Percentiles rank a stretch among this genome's conserved stretches.
Conservation (phyloP, 257 asterid species). For the Solanum clarkiae region DNA sequence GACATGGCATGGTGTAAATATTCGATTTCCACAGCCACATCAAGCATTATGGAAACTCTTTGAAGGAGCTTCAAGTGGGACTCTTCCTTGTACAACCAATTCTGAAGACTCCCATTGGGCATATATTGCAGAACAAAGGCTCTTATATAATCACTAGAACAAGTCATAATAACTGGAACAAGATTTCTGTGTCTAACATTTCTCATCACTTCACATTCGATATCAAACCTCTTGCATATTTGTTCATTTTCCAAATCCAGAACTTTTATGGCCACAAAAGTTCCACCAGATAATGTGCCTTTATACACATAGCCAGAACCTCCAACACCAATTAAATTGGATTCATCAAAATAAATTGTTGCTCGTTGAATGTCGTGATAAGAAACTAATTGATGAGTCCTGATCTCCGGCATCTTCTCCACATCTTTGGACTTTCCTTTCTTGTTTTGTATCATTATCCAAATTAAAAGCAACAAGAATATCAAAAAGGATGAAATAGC, state of each 20-base stretch:
- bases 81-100: no score
- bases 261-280: conserved; percentile 15
- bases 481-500: not conserved
- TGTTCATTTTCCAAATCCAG: conserved; percentile 4
- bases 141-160: conserved; percentile 5
- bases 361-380: conserved; percentile 11
- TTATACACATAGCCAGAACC: conserved; percentile 17
- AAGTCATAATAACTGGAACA: conserved; percentile 15
- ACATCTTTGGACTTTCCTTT: not conserved
- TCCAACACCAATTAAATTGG: no score
- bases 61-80: no score
- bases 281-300: conserved; percentile 8
- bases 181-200: conserved; percentile 22
- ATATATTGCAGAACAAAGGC: no score
- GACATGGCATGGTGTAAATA: no score
- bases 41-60: no score
- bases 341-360: conserved; percentile 11
- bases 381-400: not conserved
- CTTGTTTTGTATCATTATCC: not conserved
- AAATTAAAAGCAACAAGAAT: not conserved
- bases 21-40: no score
- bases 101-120: no score
- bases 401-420: not conserved
- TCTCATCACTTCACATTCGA: conserved; percentile 15
- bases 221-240: conserved; percentile 13